Conservation (phyloP, 208 protist genomes). For the Leptomonas pyrrhocoris region DNA sequence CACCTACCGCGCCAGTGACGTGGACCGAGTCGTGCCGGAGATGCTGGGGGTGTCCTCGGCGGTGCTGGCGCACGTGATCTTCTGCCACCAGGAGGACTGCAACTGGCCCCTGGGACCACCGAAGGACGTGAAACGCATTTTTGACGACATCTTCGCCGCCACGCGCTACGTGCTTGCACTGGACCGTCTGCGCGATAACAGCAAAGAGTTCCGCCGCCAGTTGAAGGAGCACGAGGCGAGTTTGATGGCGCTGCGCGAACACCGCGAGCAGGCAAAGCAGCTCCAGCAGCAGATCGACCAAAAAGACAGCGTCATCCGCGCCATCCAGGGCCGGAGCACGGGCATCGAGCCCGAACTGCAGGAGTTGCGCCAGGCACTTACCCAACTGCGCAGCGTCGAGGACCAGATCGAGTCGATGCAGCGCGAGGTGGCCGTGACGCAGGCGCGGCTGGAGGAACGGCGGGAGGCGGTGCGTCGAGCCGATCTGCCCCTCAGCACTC, state of each 20-base stretch:
- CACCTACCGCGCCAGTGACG: conserved; percentile 92
- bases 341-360: conserved; percentile 62
- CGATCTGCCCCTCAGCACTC: conserved; percentile 27
- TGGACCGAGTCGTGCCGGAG: conserved; percentile 96
- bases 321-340: conserved; percentile 46
- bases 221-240: conserved; percentile 84
- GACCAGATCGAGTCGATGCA: conserved; percentile 58
- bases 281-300: conserved; percentile 56
- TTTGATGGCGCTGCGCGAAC: conserved; percentile 77
- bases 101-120: conserved; percentile 97
- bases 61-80: conserved; percentile 98
- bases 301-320: conserved; percentile 59
- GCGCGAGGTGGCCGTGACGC: conserved; percentile 62
- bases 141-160: conserved; percentile 99
- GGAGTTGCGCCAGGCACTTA: conserved; percentile 48
- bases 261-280: conserved; percentile 77
- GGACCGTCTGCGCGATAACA: conserved; percentile 84
- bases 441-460: conserved; percentile 74
- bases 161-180: conserved; percentile 94
- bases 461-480: conserved; percentile 40
- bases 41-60: conserved; percentile 97
- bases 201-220: conserved; percentile 83
- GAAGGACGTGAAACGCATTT: conserved; percentile 97
- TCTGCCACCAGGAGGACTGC: conserved; percentile 98
- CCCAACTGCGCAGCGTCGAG: conserved; percentile 55